Evolutionary conservation across 1,139 yeast species (phyloP).

Genomic region (Scheffersomyces segobiensis): DNA sequence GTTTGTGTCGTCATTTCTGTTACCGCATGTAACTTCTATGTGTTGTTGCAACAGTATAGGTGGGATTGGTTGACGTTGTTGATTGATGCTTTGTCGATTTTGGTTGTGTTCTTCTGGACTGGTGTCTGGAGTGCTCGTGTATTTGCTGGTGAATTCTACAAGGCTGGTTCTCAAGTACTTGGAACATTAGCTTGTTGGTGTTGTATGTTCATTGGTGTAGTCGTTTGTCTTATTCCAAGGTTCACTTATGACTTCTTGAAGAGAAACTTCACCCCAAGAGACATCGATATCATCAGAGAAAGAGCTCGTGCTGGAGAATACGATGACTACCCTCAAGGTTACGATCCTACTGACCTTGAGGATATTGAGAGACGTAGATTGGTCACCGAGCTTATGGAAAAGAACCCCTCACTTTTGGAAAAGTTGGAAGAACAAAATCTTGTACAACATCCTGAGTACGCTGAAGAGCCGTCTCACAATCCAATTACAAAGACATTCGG

Average conservation of each 20-base stretch:
- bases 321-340: slow-evolving; percentile 52
- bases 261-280: slow-evolving; percentile 50
- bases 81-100: slow-evolving; percentile 49
- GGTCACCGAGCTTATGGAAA: slow-evolving; percentile 33
- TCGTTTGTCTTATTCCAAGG: slow-evolving; percentile 53
- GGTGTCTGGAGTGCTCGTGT: slow-evolving; percentile 57
- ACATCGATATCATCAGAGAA: slow-evolving; percentile 58
- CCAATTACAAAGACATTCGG: slow-evolving; percentile 36
- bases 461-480: slow-evolving; percentile 12
- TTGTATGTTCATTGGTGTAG: slow-evolving; percentile 46
- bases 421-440: slow-evolving; percentile 28
- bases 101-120: slow-evolving; percentile 61
- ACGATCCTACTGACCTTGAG: slow-evolving; percentile 58
- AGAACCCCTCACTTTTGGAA: slow-evolving; percentile 37
- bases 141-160: slow-evolving; percentile 48
- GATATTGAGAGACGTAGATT: slow-evolving; percentile 47
- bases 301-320: slow-evolving; percentile 46
- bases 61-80: slow-evolving; percentile 63
- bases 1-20: slow-evolving; percentile 51
- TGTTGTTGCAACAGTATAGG: slow-evolving; percentile 54
- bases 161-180: slow-evolving; percentile 55
- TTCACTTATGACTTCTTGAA: slow-evolving; percentile 49
- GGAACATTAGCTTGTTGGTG: slow-evolving; percentile 58
- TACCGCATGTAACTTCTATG: slow-evolving; percentile 53
- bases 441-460: slow-evolving; percentile 11